Evolutionary conservation across 2,329 filamentous ascomycete species (phyloP), one percentile per base, ranked within the genome.

Genomic region (Ophiostoma sp.): DNA sequence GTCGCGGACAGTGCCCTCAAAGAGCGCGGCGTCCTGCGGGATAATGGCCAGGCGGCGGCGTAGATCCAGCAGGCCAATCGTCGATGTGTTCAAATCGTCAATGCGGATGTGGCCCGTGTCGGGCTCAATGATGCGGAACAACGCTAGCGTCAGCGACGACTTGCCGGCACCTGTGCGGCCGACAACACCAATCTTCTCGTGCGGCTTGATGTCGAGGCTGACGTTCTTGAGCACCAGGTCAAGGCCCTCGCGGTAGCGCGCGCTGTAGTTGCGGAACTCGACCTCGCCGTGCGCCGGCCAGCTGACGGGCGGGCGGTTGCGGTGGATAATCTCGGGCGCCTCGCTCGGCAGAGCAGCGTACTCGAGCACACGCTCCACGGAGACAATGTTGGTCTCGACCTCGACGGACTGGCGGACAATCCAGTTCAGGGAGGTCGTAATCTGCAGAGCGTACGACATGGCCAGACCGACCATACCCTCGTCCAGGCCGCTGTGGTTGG

Each of bases 321-420:
- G 92, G 79, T 93, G 92, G 78, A 98, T 92, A 77, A 98, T 93
- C 81, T 99, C 96, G 8, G 95, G 94, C 69, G 96, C 95, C 84
- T 99, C 96, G 81, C 92, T 96, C 33, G 95, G 95, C 76, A 99
- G 87, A 69, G 89, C 88, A 73, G 95, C 93, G 83, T 99, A 99
- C 82, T 99, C 97, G 69, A 99, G 90, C 66, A 99, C 95, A 79
- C 96, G 92, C 87, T 99, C 96, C 50, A 99, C 96, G 11, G 95
- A 97, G 63, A 99, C 95, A 79, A 99, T 99, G 83, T 99, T 99
- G n/a, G 95, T 98, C 86, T 99, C 97, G n/a, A 99, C 96, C 82
- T 99, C 97, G 45, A 99, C 96, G 0, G 95, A 98, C 83, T 99
- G 96, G 74, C 97, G 91, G 70, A 99, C 96, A 79, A 99, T 98